A percentile compares a stretch with the other conserved stretches of the same genome.
Evolutionary conservation across 192 early-diverging fungal species (phyloP).

Genomic region (Linnemannia exigua): DNA sequence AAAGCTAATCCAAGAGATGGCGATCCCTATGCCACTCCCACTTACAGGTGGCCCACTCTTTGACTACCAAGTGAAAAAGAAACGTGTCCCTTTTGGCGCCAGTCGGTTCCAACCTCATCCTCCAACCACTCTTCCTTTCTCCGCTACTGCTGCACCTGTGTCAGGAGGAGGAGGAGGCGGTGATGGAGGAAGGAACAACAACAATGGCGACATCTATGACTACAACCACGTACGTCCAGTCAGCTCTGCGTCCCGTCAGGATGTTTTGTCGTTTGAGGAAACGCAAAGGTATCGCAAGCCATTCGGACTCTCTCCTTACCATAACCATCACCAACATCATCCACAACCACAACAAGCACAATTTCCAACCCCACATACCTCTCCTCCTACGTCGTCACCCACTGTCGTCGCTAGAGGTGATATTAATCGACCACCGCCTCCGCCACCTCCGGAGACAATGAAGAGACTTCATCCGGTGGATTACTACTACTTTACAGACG

Average conservation of each 20-base stretch:
- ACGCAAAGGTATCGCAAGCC: constrained; percentile 12
- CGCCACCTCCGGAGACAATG: neutral
- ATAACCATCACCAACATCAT: neutral
- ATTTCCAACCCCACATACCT: neutral
- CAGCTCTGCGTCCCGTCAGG: neutral
- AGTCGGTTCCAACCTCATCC: neutral
- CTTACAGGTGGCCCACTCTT: constrained; percentile 17
- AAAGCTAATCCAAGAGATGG: constrained; percentile 21
- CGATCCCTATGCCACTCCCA: constrained; percentile 25
- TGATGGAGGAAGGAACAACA: neutral
- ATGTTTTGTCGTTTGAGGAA: constrained; percentile 9
- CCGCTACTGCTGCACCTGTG: neutral
- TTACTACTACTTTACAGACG: neutral
- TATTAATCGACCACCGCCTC: neutral
- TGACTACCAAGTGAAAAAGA: constrained; percentile 25
- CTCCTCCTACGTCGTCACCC: neutral
- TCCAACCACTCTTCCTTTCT: neutral
- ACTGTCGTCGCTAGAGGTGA: neutral
- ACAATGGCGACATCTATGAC: neutral
- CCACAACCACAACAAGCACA: neutral
- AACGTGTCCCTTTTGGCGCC: constrained; percentile 4
- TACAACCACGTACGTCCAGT: neutral
- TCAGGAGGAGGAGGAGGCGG: neutral
- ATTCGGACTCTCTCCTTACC: constrained; percentile 7
- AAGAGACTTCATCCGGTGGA: neutral